Evolutionary conservation across 2,329 filamentous ascomycete genomes (phyloP).

Genomic region (Colletotrichum liriopes): DNA sequence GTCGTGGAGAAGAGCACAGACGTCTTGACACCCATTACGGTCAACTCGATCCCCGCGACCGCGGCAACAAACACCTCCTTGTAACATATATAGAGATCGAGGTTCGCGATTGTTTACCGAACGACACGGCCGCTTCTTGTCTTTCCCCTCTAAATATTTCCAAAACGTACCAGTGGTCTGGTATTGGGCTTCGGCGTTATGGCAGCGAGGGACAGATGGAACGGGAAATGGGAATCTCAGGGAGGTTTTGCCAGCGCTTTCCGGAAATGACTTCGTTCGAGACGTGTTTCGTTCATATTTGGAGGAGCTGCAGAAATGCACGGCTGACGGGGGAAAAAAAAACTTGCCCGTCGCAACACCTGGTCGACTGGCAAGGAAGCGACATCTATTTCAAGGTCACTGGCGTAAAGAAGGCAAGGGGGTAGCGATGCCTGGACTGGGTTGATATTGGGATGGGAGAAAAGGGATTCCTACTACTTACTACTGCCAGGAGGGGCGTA

Average conservation of each 20-base stretch:
- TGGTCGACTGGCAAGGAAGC: conserved; percentile 11
- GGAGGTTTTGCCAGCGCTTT: conserved; percentile 23
- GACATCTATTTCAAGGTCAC: conserved; percentile 15
- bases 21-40: conserved; percentile 24
- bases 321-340: not conserved
- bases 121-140: conserved; percentile 14
- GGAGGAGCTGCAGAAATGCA: conserved; percentile 17
- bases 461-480: conserved; percentile 13
- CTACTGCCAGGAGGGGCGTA: conserved; percentile 20
- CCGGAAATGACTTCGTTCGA: conserved; percentile 6
- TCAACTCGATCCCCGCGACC: conserved; percentile 30
- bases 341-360: not conserved
- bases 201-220: conserved; percentile 31
- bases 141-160: conserved; percentile 27
- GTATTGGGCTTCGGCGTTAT: conserved; percentile 35
- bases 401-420: conserved; percentile 29
- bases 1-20: conserved; percentile 51
- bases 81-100: conserved; percentile 53
- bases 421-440: conserved; percentile 14
- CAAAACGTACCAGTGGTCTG: conserved; percentile 18
- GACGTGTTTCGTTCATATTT: conserved; percentile 6
- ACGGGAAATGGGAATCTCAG: conserved; percentile 22
- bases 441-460: conserved; percentile 21
- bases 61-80: conserved; percentile 45
- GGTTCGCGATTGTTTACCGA: not conserved